Conservation (phyloP, 495 filamentous ascomycete genomes). For the Thermochaetoides thermophila region DNA sequence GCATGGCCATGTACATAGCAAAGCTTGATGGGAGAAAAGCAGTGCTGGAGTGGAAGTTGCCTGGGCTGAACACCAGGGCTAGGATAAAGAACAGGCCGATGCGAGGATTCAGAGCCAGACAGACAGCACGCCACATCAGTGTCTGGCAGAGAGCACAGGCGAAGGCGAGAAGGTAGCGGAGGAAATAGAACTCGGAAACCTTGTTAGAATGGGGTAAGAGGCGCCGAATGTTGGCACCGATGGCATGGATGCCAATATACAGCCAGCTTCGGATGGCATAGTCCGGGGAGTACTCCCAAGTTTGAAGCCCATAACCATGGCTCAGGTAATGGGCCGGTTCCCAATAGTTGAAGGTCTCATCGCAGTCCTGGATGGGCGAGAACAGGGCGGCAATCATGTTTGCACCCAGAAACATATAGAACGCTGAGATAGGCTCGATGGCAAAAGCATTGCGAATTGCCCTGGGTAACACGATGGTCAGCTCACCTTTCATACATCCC, state of each 20-base stretch:
- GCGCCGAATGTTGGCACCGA: slow-evolving; percentile 48
- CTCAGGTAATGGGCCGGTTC: slow-evolving; percentile 90
- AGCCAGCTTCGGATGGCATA: slow-evolving; percentile 95
- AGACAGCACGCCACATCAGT: slow-evolving; percentile 60
- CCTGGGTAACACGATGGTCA: slow-evolving; percentile 14
- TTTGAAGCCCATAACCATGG: slow-evolving; percentile 88
- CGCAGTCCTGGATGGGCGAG: slow-evolving; percentile 92
- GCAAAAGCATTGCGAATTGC: slow-evolving; percentile 43
- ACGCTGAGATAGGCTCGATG: slow-evolving; percentile 55
- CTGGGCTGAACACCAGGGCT: slow-evolving; percentile 60
- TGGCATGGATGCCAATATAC: slow-evolving; percentile 74
- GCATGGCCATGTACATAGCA: slow-evolving; percentile 86
- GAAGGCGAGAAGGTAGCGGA: slow-evolving; percentile 59
- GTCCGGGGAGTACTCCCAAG: slow-evolving; percentile 96
- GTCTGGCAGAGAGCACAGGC: slow-evolving; percentile 70
- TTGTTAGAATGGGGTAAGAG: slow-evolving; percentile 44
- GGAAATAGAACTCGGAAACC: slow-evolving; percentile 69
- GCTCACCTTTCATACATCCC: neutral
- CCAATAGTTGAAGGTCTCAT: slow-evolving; percentile 99
- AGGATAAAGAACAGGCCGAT: slow-evolving; percentile 75
- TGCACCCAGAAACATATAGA: slow-evolving; percentile 60
- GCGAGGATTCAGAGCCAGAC: slow-evolving; percentile 55
- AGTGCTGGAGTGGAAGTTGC: slow-evolving; percentile 82
- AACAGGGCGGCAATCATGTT: slow-evolving; percentile 67
- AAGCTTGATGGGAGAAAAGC: slow-evolving; percentile 89